Percentiles rank a stretch among this genome's conserved stretches.
Evolutionary conservation across 768 basidiomycete genomes (phyloP).

Genomic region (Dendrothele bispora): DNA sequence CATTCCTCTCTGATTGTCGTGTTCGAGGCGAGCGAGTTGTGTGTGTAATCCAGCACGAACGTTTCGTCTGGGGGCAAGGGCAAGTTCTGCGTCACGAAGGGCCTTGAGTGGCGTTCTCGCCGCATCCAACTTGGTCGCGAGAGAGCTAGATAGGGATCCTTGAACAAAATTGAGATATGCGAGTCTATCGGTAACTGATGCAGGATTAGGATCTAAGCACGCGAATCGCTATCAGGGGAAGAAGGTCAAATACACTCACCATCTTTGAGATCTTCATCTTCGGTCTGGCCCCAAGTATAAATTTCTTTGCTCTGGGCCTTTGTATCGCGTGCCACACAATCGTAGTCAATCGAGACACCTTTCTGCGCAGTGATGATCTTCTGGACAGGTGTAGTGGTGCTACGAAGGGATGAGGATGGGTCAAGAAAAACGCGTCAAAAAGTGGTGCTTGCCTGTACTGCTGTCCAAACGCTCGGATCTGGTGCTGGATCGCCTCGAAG

Average conservation of each 20-base stretch:
- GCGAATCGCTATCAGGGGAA: background rate
- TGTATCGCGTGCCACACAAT: constrained; percentile 61
- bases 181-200: constrained; percentile 72
- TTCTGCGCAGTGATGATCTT: constrained; percentile 80
- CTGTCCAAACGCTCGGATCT: constrained; percentile 71
- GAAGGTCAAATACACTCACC: constrained; percentile 48
- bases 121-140: constrained; percentile 61
- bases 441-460: constrained; percentile 50
- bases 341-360: constrained; percentile 74
- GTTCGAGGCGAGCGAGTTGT: constrained; percentile 67
- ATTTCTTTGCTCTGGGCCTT: constrained; percentile 82
- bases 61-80: constrained; percentile 60
- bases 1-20: constrained; percentile 59
- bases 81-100: constrained; percentile 68
- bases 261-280: constrained; percentile 74
- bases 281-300: constrained; percentile 80
- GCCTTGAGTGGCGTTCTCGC: constrained; percentile 70
- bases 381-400: constrained; percentile 65
- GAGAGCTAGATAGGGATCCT: constrained; percentile 60
- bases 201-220: constrained; percentile 5
- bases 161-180: constrained; percentile 81
- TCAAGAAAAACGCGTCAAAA: background rate
- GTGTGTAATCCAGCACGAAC: constrained; percentile 53
- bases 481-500: constrained; percentile 65
- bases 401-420: constrained; percentile 21